These are phyloP conservation scores for Hypomyces rosellus DNA, from an alignment of 2,329 filamentous ascomycete genomes.

Conservation along the genomic window DNA sequence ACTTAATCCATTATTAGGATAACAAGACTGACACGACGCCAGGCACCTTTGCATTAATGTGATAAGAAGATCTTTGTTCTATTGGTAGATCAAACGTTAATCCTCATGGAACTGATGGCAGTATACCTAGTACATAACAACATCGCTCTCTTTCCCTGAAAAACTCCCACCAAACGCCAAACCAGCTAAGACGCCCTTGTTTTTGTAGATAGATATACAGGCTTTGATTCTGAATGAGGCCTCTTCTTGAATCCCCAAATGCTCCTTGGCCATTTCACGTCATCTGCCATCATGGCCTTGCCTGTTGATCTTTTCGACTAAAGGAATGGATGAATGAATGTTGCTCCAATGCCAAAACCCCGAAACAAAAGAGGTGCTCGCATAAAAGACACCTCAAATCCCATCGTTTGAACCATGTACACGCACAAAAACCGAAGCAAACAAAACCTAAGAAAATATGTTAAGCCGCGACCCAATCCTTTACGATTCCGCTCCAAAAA, in stretches of 20 bases:
- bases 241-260: neutral
- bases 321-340: slow-evolving; percentile 5
- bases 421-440: slow-evolving; percentile 6
- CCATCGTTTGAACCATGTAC: slow-evolving; percentile 6
- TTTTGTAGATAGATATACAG: slow-evolving; percentile 12
- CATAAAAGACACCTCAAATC: slow-evolving; percentile 5
- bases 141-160: slow-evolving; percentile 23
- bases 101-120: slow-evolving; percentile 15
- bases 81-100: slow-evolving; percentile 15
- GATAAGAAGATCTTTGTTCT: slow-evolving; percentile 12
- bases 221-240: slow-evolving; percentile 8
- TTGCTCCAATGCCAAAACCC: neutral
- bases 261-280: slow-evolving; percentile 1
- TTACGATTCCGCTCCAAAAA: neutral
- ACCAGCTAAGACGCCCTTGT: slow-evolving; percentile 21
- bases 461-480: neutral
- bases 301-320: neutral
- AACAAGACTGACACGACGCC: too few species aligned
- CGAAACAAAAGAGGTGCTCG: slow-evolving; percentile 8
- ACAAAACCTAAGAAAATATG: neutral
- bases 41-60: neutral
- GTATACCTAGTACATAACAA: slow-evolving; percentile 19
- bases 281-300: neutral
- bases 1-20: too few species aligned
- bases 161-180: slow-evolving; percentile 26